These are phyloP conservation scores for Pachysandra terminalis DNA, from an alignment of 164 flowering plant species.

Conservation along the genomic window DNA sequence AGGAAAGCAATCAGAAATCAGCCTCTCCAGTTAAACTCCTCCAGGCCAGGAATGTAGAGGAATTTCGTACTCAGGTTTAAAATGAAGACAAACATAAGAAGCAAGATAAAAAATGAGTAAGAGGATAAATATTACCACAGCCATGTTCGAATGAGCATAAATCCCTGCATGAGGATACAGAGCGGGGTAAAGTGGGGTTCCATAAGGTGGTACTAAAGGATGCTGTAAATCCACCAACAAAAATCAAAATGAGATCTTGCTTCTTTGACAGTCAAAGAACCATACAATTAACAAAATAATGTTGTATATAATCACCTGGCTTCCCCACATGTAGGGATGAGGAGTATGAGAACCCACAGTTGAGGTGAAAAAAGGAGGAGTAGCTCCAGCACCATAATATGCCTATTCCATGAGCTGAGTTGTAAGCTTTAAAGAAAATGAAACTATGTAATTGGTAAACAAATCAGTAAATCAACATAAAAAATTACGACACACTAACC, in stretches of 20 bases:
- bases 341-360: slow-evolving; percentile 75
- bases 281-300: slow-evolving; percentile 1
- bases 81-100: neutral
- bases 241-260: slow-evolving; percentile 8
- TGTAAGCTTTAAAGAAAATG: slow-evolving; percentile 4
- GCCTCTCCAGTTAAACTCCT: neutral
- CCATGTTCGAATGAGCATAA: neutral
- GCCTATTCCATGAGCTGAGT: slow-evolving; percentile 48
- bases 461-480: neutral
- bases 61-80: neutral
- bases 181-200: slow-evolving; percentile 22
- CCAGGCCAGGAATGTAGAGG: neutral
- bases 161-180: neutral
- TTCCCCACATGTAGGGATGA: slow-evolving; percentile 81
- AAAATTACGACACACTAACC: slow-evolving; percentile 36
- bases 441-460: too few relatives aligned
- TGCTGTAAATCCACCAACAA: slow-evolving; percentile 61
- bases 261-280: neutral
- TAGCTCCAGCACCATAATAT: slow-evolving; percentile 73
- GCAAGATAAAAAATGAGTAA: neutral
- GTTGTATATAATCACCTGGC: slow-evolving; percentile 51
- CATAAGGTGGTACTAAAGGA: slow-evolving; percentile 77
- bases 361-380: slow-evolving; percentile 69
- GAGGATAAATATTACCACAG: neutral
- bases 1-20: neutral